Base-by-base conservation (phyloP, 305 asterid genomes). In the Fraxinus floribunda region DNA sequence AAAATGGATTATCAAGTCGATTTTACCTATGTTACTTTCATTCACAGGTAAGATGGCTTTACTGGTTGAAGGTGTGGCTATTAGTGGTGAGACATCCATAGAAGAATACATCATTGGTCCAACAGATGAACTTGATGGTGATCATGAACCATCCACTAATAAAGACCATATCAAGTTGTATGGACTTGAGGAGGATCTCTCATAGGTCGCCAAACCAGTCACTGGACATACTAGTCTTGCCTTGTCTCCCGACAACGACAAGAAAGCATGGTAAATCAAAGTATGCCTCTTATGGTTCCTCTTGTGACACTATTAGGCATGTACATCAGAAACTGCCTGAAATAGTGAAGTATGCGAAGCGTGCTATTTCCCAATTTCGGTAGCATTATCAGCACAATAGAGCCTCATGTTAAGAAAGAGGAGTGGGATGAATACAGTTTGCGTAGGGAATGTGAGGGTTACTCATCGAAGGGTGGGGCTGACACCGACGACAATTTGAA, bases 291-390 rank as follows among this genome's bases (percentile, higher is more conserved):
- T 3, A 92, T 94, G 97, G 97, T 91, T 82, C 97, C 98, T 41
- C 93, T 95, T 2, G 97, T 92, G 73, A 89, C 97, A 4, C 95
- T 95, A 83, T 95, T 93, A 16, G 97, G 98, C 82, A 95, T 52
- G 89, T 94, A 81, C 98, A 94, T 39, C 95, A 94, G 88, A 93
- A 90, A 83, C 89, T 93, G 22, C 95, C 97, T 1, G 95, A 90
- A 24, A 78, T 83, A 0, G 98, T 0, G 95, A 38, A 94, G 98
- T 83, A 93, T 89, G 91, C 86, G 97, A 34, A 94, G 98, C 93
- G 90, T 93, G 98, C 91, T 95, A 11, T 95, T 95, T 88, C 98
- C 98, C n/a, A 93, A 90, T 88, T 92, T 94, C 0, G 98, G 98
- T 29, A 94, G 98, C 89, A 94, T 95, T 98, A 89, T 95, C 86